Evolutionary conservation across 1,139 yeast genomes (phyloP), one percentile per base, ranked within the genome.

Genomic region (Yamadazyma aaseri): DNA sequence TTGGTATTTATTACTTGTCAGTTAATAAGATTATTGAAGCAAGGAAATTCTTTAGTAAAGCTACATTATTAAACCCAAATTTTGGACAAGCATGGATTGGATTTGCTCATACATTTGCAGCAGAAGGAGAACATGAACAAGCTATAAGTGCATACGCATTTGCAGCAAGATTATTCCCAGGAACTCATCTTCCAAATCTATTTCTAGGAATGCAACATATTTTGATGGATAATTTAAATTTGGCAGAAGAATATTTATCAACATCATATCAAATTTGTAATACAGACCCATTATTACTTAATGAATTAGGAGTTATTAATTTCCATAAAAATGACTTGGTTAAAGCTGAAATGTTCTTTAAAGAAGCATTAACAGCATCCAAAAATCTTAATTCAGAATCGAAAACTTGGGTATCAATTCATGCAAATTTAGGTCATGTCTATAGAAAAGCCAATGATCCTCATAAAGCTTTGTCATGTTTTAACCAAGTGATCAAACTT

Each of bases 61-160:
- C 97, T 0, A 87, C 97, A 0, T 71, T 89, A 47, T 61, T 90
- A 45, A 84, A 87, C 47, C 96, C 98, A 1, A 86, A 83, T 46
- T 89, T 86, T 63, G 95, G 95, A 0, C 94, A 86, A 36, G 96
- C 97, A 1, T 94, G 98, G 98, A 81, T 94, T 31, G 98, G 97
- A 1, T 94, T 94, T 65, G 97, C 97, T 1, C 97, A 92, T 54
- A 90, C 98, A 0, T 94, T 89, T 72, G 97, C 97, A 0, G 84
- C 86, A 2, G 98, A 94, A 56, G 96, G 97, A 7, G 99, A 94
- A 59, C 97, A 94, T 52, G 99, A 94, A 56, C 98, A 94, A 58
- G 98, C 98, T 1, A 84, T 92, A 14, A 83, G 96, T 40, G 98
- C 98, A 0, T 94, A 90, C 60, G 92, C 97, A 1, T 90, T 95